These are phyloP conservation scores for Seiridium unicorne DNA, from an alignment of 2,329 filamentous ascomycete genomes.

Conservation along the genomic window DNA sequence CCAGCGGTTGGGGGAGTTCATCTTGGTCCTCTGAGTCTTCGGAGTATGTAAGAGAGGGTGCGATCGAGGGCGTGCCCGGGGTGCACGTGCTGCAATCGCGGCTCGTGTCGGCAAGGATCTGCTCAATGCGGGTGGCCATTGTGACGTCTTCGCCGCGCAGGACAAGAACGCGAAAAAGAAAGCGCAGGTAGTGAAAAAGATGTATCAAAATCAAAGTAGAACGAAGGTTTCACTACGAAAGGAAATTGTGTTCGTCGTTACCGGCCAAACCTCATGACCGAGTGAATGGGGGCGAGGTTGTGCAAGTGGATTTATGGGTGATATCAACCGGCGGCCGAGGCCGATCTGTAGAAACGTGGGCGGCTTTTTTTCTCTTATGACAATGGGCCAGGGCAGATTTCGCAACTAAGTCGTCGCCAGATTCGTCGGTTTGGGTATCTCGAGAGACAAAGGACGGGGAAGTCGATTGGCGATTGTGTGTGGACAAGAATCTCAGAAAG, in stretches of 20 bases:
- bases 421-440: not conserved
- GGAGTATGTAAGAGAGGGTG: slow-evolving; percentile 62
- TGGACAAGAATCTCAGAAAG: not conserved
- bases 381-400: not conserved
- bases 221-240: not conserved
- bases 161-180: not conserved
- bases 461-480: not conserved
- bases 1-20: slow-evolving; percentile 45
- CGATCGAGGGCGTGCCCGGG: slow-evolving; percentile 45
- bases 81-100: slow-evolving; percentile 44
- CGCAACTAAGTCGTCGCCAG: not conserved
- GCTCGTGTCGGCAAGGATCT: slow-evolving; percentile 37
- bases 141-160: slow-evolving; percentile 2
- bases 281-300: not conserved
- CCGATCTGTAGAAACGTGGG: not conserved
- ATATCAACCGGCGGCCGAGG: not conserved
- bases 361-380: not conserved
- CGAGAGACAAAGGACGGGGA: not conserved
- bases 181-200: not conserved
- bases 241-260: not conserved
- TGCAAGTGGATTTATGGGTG: not conserved
- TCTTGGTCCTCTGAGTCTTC: slow-evolving; percentile 60
- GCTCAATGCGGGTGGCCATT: slow-evolving; percentile 36
- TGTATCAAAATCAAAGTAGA: slow-evolving; percentile 7
- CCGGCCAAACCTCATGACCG: not conserved